A percentile compares a stretch with the other conserved stretches of the same genome.
phyloP scores from a whole-genome alignment of 768 basidiomycete species.

The Lenzites betulinus region DNA sequence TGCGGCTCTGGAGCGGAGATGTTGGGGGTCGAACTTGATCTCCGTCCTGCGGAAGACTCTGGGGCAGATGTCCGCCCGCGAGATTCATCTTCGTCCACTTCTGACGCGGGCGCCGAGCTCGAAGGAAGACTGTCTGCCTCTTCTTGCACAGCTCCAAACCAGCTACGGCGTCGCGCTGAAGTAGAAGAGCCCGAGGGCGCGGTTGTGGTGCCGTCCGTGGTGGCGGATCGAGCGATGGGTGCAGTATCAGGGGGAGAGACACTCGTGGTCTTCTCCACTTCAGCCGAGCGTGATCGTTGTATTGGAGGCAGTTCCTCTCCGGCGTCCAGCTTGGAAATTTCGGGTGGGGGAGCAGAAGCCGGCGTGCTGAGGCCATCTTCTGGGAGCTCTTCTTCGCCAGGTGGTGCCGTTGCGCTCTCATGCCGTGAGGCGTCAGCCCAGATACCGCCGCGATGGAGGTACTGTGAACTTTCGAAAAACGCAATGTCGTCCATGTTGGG shows the following conservation, averaged over 20 bases:
- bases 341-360: slow-evolving; percentile 38
- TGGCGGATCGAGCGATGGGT: slow-evolving; percentile 27
- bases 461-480: slow-evolving; percentile 80
- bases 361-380: slow-evolving; percentile 31
- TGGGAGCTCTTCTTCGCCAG: background rate
- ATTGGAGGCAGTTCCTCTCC: slow-evolving; percentile 18
- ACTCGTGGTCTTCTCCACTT: slow-evolving; percentile 13
- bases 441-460: slow-evolving; percentile 80
- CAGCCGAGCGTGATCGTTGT: slow-evolving; percentile 36
- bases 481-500: slow-evolving; percentile 99
- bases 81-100: slow-evolving; percentile 5
- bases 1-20: background rate
- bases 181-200: slow-evolving; percentile 26
- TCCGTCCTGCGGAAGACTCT: slow-evolving; percentile 7
- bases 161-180: slow-evolving; percentile 49
- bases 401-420: slow-evolving; percentile 30
- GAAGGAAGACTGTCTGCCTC: slow-evolving; percentile 30
- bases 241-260: slow-evolving; percentile 29
- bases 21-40: slow-evolving; percentile 22
- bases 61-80: slow-evolving; percentile 18
- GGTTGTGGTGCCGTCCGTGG: slow-evolving; percentile 24
- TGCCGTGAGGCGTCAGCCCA: slow-evolving; percentile 74
- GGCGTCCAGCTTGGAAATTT: slow-evolving; percentile 16
- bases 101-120: background rate
- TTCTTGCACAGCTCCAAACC: slow-evolving; percentile 52